Base-by-base conservation (phyloP, 2,329 filamentous ascomycete species). In the Fusarium longipes region DNA sequence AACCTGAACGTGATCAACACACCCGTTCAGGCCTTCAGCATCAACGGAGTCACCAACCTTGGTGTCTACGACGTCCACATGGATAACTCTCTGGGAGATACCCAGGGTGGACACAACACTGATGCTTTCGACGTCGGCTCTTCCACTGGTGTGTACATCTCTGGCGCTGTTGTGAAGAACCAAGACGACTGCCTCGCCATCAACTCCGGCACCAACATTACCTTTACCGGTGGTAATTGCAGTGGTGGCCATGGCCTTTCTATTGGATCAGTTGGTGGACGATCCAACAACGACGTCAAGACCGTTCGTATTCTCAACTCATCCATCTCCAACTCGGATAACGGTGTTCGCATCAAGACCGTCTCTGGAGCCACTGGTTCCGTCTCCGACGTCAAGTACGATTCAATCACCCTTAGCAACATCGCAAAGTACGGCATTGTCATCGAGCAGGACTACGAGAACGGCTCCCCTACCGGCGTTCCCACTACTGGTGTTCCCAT, bases 111-210 rank as follows among this genome's bases (percentile, higher is more conserved):
- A 9, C 76, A 84, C 69, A 89, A 89, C 79, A 88, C 86, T 1
- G 86, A 88, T 70, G 86, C 81, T 2, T 89, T 88, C 67, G 85
- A 88, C 57, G 81, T 89, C 47, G 83, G 84, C 48, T 78, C 74
- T 33, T 85, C 81, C 33, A 78, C 72, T 22, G 79, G 79, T 38
- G 79, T 88, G 24, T 81, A 78, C 58, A 87, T 89, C 63, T 79
- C 78, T 18, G 82, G 82, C 35, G 84, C 84, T 38, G 80, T 78
- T 32, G 80, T 89, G 54, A 82, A 85, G 73, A 89, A 88, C 79
- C 86, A 89, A 76, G 86, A 89, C 59, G 86, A 89, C 71, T 89
- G 86, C 67, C 78, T 89, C 9, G 86, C 86, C 25, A 73, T 86
- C 63, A 89, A 87, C 78, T 86, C 83, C 4, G 83, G 82, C 2